Evolutionary conservation across 768 basidiomycete species (phyloP).

Genomic region (Pluteus cervinus): DNA sequence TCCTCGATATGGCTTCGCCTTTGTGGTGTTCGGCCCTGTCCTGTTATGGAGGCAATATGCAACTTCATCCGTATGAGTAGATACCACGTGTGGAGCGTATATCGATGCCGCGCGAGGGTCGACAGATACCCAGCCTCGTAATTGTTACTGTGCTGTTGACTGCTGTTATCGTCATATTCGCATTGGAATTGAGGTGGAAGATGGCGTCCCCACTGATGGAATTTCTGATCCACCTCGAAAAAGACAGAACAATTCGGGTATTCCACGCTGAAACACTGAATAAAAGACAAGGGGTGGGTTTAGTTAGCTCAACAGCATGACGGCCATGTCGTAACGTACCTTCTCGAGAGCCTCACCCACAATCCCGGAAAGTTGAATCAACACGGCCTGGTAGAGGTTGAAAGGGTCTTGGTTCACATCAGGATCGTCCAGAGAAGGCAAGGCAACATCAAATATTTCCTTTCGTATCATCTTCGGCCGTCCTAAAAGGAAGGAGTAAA

Average conservation of each 20-base stretch:
- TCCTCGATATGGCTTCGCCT: constrained; percentile 20
- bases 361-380: constrained; percentile 32
- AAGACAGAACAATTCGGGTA: constrained; percentile 28
- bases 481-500: constrained; percentile 38
- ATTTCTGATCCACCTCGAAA: constrained; percentile 35
- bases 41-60: constrained; percentile 35
- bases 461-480: constrained; percentile 36
- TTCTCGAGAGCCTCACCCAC: constrained; percentile 36
- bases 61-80: constrained; percentile 38
- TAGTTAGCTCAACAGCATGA: not conserved
- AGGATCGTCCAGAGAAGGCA: constrained; percentile 21
- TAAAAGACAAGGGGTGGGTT: not conserved
- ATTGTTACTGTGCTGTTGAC: constrained; percentile 20
- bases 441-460: constrained; percentile 30
- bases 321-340: constrained; percentile 16
- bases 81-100: constrained; percentile 42
- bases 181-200: constrained; percentile 35
- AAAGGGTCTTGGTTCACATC: constrained; percentile 28
- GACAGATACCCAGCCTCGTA: constrained; percentile 23
- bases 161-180: constrained; percentile 18
- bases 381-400: constrained; percentile 28
- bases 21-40: constrained; percentile 18
- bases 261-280: constrained; percentile 29
- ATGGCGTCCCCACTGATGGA: constrained; percentile 36
- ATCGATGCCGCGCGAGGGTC: constrained; percentile 34